These are phyloP conservation scores for Aspergillus niger DNA, from an alignment of 2,329 filamentous ascomycete species.

Conservation along the genomic window DNA sequence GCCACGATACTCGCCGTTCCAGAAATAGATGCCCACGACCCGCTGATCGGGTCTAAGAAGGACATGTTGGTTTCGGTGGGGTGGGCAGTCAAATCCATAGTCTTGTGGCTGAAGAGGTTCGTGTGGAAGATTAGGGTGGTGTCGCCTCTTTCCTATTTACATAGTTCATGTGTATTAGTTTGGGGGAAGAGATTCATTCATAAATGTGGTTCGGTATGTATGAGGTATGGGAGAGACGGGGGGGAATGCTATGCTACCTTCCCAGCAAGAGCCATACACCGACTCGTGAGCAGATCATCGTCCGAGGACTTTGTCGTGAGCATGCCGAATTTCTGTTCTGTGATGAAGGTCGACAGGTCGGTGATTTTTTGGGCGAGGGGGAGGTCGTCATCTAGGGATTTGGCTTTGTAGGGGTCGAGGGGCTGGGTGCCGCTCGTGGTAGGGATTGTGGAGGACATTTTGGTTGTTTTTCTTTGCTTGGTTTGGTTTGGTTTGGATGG, in stretches of 20 bases:
- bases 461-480: constrained; percentile 10
- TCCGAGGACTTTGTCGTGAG: constrained; percentile 72
- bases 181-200: no score
- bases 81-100: constrained; percentile 73
- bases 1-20: constrained; percentile 70
- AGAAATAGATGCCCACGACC: constrained; percentile 86
- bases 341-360: constrained; percentile 71
- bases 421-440: constrained; percentile 60
- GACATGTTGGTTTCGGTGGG: constrained; percentile 74
- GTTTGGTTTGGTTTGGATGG: not conserved
- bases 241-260: constrained; percentile 55
- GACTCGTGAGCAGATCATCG: constrained; percentile 69
- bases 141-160: constrained; percentile 68
- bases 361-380: constrained; percentile 74
- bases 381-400: constrained; percentile 74
- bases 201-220: no score
- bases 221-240: no score
- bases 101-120: constrained; percentile 88
- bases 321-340: constrained; percentile 79
- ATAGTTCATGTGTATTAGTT: no score
- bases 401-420: constrained; percentile 77
- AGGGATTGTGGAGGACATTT: constrained; percentile 46
- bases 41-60: constrained; percentile 70
- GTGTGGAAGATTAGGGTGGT: constrained; percentile 87
- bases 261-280: constrained; percentile 82